phyloP scores from a whole-genome alignment of 2,329 filamentous ascomycete species.

The Boeremia lycopersici region DNA sequence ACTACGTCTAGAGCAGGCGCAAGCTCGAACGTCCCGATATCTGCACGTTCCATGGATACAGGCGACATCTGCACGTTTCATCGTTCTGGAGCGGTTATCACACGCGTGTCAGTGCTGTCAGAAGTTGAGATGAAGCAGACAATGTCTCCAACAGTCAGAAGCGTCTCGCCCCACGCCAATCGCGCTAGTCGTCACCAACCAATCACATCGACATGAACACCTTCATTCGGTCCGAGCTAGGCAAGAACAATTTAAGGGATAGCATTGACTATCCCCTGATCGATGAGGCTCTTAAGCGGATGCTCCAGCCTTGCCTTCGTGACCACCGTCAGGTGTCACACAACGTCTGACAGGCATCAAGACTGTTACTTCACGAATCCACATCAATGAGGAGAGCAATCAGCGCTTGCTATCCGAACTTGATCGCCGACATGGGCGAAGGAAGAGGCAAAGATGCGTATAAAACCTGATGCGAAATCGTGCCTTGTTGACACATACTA shows the following conservation, averaged over 20 bases:
- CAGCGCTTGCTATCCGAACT: slow-evolving; percentile 6
- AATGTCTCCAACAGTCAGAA: slow-evolving; percentile 4
- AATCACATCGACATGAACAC: not conserved
- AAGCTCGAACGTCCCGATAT: not conserved
- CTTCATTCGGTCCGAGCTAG: not conserved
- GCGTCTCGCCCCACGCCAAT: not conserved
- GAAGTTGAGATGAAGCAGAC: slow-evolving; percentile 15
- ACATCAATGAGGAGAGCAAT: slow-evolving; percentile 2
- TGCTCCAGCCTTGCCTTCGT: slow-evolving; percentile 1
- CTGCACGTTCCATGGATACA: not conserved
- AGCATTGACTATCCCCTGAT: slow-evolving; percentile 10
- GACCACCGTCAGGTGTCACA: not conserved
- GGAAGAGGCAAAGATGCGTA: not conserved
- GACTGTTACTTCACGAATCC: slow-evolving; percentile 2
- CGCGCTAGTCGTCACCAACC: not conserved
- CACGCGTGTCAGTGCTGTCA: slow-evolving; percentile 11
- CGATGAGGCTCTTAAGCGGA: slow-evolving; percentile 1
- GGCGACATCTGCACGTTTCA: not conserved
- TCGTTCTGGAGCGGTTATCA: not conserved
- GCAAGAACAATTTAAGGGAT: slow-evolving; percentile 6
- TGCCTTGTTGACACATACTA: not conserved
- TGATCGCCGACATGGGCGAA: slow-evolving; percentile 2
- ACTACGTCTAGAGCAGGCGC: not conserved
- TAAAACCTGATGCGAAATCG: not conserved
- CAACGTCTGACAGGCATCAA: slow-evolving; percentile 4